Percentiles rank a stretch among this genome's conserved stretches.
These are phyloP conservation scores for Aspergillus sp. DNA, from an alignment of 2,329 filamentous ascomycete species.

Conservation along the genomic window DNA sequence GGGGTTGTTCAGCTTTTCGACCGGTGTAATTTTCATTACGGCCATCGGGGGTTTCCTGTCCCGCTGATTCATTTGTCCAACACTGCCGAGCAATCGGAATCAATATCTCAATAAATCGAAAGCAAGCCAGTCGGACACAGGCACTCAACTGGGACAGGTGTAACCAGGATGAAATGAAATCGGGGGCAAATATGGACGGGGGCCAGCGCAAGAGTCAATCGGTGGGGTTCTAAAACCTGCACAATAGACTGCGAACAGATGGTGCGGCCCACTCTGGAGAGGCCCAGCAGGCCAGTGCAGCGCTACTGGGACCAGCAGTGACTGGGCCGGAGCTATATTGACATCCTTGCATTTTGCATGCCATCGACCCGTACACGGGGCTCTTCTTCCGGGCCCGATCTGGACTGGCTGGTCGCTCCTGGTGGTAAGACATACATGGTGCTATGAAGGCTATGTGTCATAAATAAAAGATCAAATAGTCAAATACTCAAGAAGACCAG, in stretches of 20 bases:
- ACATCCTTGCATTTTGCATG: conserved; percentile 2
- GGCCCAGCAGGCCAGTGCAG: not conserved
- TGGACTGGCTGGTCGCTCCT: not conserved
- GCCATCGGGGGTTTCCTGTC: not conserved
- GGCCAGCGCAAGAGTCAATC: not conserved
- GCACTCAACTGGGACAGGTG: not conserved
- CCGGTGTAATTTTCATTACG: conserved; percentile 8
- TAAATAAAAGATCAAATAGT: too few species aligned
- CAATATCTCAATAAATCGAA: not conserved
- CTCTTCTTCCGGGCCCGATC: not conserved
- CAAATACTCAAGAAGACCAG: too few species aligned
- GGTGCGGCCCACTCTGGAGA: not conserved
- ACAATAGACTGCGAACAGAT: conserved; percentile 13
- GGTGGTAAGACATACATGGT: conserved; percentile 12
- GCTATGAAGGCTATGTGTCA: too few species aligned
- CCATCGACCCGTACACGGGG: not conserved
- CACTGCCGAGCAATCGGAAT: not conserved
- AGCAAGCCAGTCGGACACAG: not conserved
- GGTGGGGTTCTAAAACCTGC: conserved; percentile 10
- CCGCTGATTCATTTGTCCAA: not conserved
- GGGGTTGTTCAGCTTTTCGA: not conserved
- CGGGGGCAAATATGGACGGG: not conserved
- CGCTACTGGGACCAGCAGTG: not conserved
- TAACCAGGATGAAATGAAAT: not conserved
- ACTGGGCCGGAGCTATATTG: not conserved